Base-by-base conservation (phyloP, 139 green algal species). In the Coccomyxa sp. region DNA sequence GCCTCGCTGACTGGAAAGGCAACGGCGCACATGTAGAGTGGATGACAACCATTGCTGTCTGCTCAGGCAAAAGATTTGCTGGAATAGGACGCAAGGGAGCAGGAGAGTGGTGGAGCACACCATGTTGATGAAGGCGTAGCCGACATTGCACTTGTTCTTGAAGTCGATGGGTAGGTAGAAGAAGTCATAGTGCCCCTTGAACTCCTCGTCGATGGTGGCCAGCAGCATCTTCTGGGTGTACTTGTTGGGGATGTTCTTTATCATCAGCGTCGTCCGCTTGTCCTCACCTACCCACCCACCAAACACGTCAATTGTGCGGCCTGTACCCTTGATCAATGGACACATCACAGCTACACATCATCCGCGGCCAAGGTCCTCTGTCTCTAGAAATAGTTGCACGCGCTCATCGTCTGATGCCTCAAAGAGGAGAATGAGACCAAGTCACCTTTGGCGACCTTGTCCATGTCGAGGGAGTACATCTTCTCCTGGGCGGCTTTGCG, bases 121-220 rank as follows among this genome's bases (percentile, higher is more conserved):
- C 92, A 99, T 93, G 90, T 99, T 99, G 92, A 99, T 98, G 88
- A 99, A 99, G 11, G 96, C 97, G 82, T 99, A 99, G 66, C 96
- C 96, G 15, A 99, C 96, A 87, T 99, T 99, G 94, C 96, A 99
- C 90, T 97, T 97, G 90, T 99, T 99, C 91, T 99, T 99, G 95
- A 99, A 99, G 86, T 96, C 93, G 79, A 96, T 96, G 68, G 93
- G 93, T 57, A 96, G 82, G 86, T 96, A 96, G 86, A 94, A 95
- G 86, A 95, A 96, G 88, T 96, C 93, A 82, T 94, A 96, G 28
- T 86, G 90, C 77, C 96, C 96, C 23, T 89, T 85, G 90, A 99
- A 96, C 25, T 90, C 82, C 85, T 98, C 96, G 82, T 97, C 95
- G 79, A 98, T 94, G 10, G 96, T 97, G 68, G 93, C 88, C 76